Conservation (phyloP, 495 filamentous ascomycete genomes). For the Aspergillus baeticus region DNA sequence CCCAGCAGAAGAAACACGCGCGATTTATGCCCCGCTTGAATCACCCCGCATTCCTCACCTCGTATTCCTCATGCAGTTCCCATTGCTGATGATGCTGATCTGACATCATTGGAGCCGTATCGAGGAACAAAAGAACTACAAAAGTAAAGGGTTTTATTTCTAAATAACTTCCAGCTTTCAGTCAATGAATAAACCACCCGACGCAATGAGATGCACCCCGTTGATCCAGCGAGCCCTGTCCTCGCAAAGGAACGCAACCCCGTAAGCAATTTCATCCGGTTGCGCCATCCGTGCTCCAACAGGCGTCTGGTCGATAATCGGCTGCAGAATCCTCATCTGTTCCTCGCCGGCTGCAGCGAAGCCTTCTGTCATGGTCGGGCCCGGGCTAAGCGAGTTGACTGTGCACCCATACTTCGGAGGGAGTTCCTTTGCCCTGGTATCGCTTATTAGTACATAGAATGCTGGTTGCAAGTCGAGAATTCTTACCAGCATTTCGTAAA, state of each 20-base stretch:
- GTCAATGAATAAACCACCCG: constrained; percentile 6
- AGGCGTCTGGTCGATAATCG: constrained; percentile 39
- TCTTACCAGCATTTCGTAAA: constrained; percentile 38
- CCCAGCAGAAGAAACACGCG: too few species aligned
- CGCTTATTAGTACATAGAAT: too few species aligned
- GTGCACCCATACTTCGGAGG: constrained; percentile 30
- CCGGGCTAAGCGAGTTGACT: constrained; percentile 32
- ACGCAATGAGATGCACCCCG: too few species aligned
- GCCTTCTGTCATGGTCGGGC: constrained; percentile 33
- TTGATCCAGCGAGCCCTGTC: too few species aligned
- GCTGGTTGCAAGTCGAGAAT: not conserved
- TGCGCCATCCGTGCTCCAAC: constrained; percentile 33
- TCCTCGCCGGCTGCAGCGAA: constrained; percentile 32
- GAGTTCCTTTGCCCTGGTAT: constrained; percentile 25
- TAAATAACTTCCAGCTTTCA: too few species aligned
- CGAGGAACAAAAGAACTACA: too few species aligned
- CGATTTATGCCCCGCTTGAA: too few species aligned
- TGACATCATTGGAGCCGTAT: too few species aligned
- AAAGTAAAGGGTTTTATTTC: too few species aligned
- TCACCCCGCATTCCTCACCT: too few species aligned
- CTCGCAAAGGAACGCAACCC: constrained; percentile 18
- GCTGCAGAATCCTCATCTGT: constrained; percentile 37
- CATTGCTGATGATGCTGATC: too few species aligned
- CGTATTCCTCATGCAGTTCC: too few species aligned
- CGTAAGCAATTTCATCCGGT: constrained; percentile 41